Conservation (phyloP, 331 rosid genomes). For the Acacia pycnantha region DNA sequence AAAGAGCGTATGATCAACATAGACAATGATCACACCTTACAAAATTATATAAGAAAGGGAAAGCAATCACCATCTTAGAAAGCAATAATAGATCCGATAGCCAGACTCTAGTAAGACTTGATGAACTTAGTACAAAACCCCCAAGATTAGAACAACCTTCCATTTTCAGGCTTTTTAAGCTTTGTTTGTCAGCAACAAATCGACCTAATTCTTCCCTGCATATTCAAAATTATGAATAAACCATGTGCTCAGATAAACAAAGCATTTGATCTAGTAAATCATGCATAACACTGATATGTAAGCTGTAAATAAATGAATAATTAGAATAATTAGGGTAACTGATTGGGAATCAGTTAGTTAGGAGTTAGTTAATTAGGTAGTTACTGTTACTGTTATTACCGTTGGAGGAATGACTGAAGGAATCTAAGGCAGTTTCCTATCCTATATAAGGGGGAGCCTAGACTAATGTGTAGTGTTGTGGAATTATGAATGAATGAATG, state of each 20-base stretch:
- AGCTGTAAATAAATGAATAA: too few species aligned
- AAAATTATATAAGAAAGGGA: neutral
- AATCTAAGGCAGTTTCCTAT: too few species aligned
- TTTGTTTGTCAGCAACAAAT: slow-evolving; percentile 79
- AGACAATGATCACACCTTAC: neutral
- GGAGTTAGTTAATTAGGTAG: too few species aligned
- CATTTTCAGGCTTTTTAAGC: slow-evolving; percentile 80
- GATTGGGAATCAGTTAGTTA: too few species aligned
- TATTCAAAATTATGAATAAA: slow-evolving; percentile 19
- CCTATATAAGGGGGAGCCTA: too few species aligned
- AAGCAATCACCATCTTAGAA: slow-evolving; percentile 76
- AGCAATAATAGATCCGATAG: slow-evolving; percentile 78
- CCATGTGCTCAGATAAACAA: slow-evolving; percentile 3
- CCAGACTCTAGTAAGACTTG: slow-evolving; percentile 88
- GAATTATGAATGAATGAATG: too few species aligned
- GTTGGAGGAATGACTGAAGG: too few species aligned
- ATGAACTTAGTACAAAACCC: slow-evolving; percentile 69
- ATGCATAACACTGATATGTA: neutral
- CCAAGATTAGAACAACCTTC: slow-evolving; percentile 88
- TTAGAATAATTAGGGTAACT: too few species aligned
- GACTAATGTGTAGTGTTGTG: too few species aligned
- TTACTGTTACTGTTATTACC: too few species aligned
- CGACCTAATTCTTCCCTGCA: slow-evolving; percentile 86
- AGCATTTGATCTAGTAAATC: neutral
- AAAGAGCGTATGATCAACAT: neutral